These are phyloP conservation scores for Mycena venus DNA, from an alignment of 768 basidiomycete species.

Conservation along the genomic window DNA sequence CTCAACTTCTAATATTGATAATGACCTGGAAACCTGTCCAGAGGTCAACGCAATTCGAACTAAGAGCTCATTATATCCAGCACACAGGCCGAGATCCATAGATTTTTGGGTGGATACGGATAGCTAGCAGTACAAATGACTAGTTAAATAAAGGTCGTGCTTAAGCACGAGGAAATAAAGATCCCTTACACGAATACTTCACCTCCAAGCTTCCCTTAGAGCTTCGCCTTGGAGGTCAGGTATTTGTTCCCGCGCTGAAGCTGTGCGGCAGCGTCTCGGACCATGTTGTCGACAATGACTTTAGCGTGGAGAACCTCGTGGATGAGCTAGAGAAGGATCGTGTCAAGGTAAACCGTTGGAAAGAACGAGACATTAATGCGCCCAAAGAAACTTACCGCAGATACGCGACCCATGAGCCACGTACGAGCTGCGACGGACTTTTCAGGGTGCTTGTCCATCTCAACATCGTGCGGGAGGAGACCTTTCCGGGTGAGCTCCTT, in stretches of 20 bases:
- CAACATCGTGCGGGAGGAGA: slow-evolving; percentile 80
- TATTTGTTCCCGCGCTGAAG: slow-evolving; percentile 17
- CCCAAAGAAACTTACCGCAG: slow-evolving; percentile 50
- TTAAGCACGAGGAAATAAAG: too few relatives aligned
- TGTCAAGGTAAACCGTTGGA: background rate
- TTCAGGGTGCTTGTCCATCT: slow-evolving; percentile 86
- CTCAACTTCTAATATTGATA: too few relatives aligned
- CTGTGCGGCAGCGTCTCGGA: slow-evolving; percentile 2
- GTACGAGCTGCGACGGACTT: slow-evolving; percentile 74
- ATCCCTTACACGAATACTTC: too few relatives aligned
- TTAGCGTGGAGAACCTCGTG: slow-evolving; percentile 86
- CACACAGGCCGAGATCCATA: too few relatives aligned
- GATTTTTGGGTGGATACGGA: too few relatives aligned
- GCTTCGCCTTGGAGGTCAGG: slow-evolving; percentile 59
- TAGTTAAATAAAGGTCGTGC: too few relatives aligned
- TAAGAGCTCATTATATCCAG: too few relatives aligned
- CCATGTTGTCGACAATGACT: slow-evolving; percentile 50
- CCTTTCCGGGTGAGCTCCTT: slow-evolving; percentile 86
- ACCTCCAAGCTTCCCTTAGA: too few relatives aligned
- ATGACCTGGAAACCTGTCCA: too few relatives aligned
- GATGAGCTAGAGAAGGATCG: slow-evolving; percentile 54
- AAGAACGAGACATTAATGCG: too few relatives aligned
- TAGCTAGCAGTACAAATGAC: too few relatives aligned
- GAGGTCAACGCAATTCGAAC: too few relatives aligned
- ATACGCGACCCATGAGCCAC: slow-evolving; percentile 90